Base-by-base conservation (phyloP, 1,284 basidiomycete genomes). In the Tetrapyrgos nigripes region DNA sequence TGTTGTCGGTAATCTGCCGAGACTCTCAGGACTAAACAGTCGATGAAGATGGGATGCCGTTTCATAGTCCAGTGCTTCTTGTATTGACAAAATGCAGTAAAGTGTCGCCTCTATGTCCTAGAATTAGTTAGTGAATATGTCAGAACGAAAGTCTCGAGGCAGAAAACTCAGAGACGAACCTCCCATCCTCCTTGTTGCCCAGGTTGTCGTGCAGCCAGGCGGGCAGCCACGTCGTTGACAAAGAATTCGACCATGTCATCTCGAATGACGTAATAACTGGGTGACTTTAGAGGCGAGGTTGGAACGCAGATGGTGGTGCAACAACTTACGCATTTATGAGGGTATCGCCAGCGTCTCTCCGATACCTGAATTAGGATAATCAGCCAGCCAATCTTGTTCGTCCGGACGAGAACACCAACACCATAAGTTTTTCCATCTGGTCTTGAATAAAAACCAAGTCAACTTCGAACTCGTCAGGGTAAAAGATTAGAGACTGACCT, bases 311-410 rank as follows among this genome's bases (percentile, higher is more conserved):
- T 21, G 19, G 31, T 21, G 19, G 62, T 37, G 11, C 44, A 37
- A 59, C 28, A 23, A 79, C 91, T 64, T 72, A 94, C 88, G 93
- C 93, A 67, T 95, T 94, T 60, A 96, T 91, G 27, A 97, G 82
- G 1, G 93, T 93, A 73, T 97, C 94, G 0, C 94, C 94, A 8
- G 94, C 89, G 65, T 96, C 94, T 62, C 93, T 78, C 66, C 94
- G 85, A 77, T 95, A 96, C 28, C 89, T 92, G 61, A 23, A 9
- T 88, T 91, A 31, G 10, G 13, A 21, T 9, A 40, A 29, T 33
- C 21, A 44, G 46, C 28, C 27, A 8, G 29, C 26, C 6, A 47
- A 24, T 21, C 24, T 23, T 17, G 23, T 19, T 33, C 9, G 23
- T 26, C 29, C 4, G 46, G 17, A 45, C 23, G 17, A 53, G 26